A percentile compares a stretch with the other conserved stretches of the same genome.
Evolutionary conservation across 495 filamentous ascomycete genomes (phyloP).

Genomic region (Trichoderma orchidacearum): DNA sequence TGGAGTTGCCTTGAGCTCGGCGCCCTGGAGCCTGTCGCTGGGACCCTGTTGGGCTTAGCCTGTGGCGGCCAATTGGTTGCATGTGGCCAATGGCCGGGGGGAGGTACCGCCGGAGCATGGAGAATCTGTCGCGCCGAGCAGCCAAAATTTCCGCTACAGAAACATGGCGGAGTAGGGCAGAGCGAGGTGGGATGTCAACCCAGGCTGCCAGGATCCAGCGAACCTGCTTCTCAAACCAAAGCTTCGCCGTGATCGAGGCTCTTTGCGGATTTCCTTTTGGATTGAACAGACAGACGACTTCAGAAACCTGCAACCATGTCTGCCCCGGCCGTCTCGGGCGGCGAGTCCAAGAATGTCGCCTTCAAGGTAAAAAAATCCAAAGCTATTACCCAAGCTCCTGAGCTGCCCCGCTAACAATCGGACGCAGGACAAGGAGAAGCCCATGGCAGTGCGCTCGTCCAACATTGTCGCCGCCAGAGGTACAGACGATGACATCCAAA

Average conservation of each 20-base stretch:
- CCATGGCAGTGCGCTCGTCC: conserved; percentile 80
- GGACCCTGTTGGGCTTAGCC: not conserved
- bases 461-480: conserved; percentile 97
- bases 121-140: conserved; percentile 1
- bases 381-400: not conserved
- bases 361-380: conserved; percentile 53
- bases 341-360: conserved; percentile 49
- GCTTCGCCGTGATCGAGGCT: conserved; percentile 1
- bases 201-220: not conserved
- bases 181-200: conserved; percentile 3
- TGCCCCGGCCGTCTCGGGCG: conserved; percentile 38
- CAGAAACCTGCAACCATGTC: conserved; percentile 45
- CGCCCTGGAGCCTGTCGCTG: not conserved
- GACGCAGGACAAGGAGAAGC: conserved; percentile 91
- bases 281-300: conserved; percentile 3
- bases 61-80: not conserved
- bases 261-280: conserved; percentile 1
- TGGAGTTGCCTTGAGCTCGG: conserved; percentile 9
- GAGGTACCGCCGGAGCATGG: conserved; percentile 1
- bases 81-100: not conserved
- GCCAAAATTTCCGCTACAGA: conserved; percentile 3
- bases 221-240: not conserved
- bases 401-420: conserved; percentile 25
- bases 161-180: conserved; percentile 9
- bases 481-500: no score